Evolutionary conservation across 306 rosid genomes (phyloP).

Genomic region (Psophocarpus tetragonolobus): DNA sequence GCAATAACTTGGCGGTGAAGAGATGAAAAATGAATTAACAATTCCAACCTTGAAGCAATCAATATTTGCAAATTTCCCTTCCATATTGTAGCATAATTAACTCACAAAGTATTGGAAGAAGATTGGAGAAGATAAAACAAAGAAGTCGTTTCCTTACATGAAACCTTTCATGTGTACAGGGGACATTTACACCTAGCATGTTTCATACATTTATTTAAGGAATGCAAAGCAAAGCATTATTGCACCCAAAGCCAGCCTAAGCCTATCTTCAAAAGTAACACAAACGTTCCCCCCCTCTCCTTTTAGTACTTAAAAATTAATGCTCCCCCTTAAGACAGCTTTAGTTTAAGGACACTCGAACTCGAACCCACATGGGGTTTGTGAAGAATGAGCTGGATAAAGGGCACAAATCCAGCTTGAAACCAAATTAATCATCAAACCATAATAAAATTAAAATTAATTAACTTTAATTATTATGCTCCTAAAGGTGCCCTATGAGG

Average conservation of each 20-base stretch:
- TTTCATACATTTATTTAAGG: constrained; percentile 26
- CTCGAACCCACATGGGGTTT: constrained; percentile 47
- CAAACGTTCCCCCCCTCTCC: constrained; percentile 22
- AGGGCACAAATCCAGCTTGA: constrained; percentile 30
- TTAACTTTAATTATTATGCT: constrained; percentile 36
- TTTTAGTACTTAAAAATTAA: constrained; percentile 31
- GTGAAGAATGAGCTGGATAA: constrained; percentile 51
- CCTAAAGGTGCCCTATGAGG: constrained; percentile 79
- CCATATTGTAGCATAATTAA: neutral
- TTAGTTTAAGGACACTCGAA: constrained; percentile 35
- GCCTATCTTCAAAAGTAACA: constrained; percentile 40
- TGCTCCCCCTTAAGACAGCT: constrained; percentile 45
- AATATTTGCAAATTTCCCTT: neutral
- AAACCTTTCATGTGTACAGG: constrained; percentile 43
- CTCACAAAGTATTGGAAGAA: neutral
- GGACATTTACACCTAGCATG: constrained; percentile 53
- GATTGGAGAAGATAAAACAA: neutral
- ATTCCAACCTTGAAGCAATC: neutral
- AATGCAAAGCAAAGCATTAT: constrained; percentile 48
- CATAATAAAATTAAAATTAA: neutral
- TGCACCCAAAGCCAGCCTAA: constrained; percentile 51
- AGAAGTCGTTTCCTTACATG: constrained; percentile 30
- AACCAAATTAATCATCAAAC: constrained; percentile 26
- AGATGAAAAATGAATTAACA: neutral
- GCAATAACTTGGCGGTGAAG: neutral